Conservation (phyloP, 2,329 filamentous ascomycete genomes). For the Microsporum audouinii region DNA sequence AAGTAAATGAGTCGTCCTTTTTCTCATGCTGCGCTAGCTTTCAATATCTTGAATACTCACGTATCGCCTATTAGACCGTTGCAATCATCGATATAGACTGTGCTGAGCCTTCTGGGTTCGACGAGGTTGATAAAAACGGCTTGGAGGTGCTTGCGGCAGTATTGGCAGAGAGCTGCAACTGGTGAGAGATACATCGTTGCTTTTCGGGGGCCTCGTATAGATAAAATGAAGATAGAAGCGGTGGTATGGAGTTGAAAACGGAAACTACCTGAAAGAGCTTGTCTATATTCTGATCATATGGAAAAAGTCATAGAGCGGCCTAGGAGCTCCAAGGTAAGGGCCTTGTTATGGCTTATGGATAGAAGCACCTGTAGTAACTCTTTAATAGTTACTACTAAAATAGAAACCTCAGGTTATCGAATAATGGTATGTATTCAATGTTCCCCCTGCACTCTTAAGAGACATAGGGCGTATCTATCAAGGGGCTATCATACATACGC, state of each 20-base stretch:
- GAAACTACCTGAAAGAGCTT: neutral
- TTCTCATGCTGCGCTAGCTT: neutral
- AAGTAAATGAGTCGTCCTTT: slow-evolving; percentile 9
- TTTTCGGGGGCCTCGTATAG: neutral
- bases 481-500: no score
- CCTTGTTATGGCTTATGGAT: neutral
- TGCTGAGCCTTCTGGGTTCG: slow-evolving; percentile 33
- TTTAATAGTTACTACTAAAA: no score
- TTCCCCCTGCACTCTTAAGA: no score
- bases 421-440: no score
- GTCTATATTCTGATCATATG: neutral
- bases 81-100: slow-evolving; percentile 41
- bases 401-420: no score
- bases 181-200: slow-evolving; percentile 12
- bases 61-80: slow-evolving; percentile 28
- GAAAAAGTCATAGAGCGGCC: neutral
- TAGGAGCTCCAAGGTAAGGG: neutral
- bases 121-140: slow-evolving; percentile 34
- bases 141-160: slow-evolving; percentile 33
- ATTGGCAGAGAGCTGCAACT: slow-evolving; percentile 34
- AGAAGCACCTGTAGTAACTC: no score
- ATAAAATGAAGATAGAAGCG: neutral
- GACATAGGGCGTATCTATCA: no score
- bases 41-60: neutral
- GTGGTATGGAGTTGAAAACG: neutral